These are phyloP conservation scores for Pharnaceum exiguum DNA, from an alignment of 148 eudicot species.

Conservation along the genomic window DNA sequence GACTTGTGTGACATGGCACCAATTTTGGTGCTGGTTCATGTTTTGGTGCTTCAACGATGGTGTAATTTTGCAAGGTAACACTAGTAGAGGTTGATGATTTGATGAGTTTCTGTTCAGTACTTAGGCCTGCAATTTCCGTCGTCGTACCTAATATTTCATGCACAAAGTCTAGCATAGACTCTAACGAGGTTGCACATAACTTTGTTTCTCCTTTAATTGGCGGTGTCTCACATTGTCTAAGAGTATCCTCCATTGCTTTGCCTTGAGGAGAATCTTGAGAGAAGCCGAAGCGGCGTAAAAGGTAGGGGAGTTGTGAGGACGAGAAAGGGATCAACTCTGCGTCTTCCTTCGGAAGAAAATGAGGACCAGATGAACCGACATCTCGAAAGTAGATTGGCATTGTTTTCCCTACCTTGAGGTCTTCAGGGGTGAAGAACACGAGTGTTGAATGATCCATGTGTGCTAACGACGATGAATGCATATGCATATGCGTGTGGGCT, in stretches of 20 bases:
- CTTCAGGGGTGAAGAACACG: constrained; percentile 42
- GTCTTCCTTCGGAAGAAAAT: constrained; percentile 36
- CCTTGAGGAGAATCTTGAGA: constrained; percentile 40
- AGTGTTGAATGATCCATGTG: constrained; percentile 36
- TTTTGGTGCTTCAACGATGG: constrained; percentile 23
- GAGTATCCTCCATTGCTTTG: constrained; percentile 46
- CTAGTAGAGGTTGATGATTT: neutral
- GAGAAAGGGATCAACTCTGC: constrained; percentile 48
- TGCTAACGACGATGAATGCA: constrained; percentile 22
- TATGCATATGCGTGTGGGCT: neutral
- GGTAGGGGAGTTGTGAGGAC: constrained; percentile 14
- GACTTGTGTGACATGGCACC: constrained; percentile 61
- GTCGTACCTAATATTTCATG: constrained; percentile 25
- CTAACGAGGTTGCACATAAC: constrained; percentile 50
- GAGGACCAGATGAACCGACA: constrained; percentile 23
- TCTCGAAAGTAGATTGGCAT: constrained; percentile 37
- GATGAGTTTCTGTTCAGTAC: constrained; percentile 19
- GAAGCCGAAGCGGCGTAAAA: constrained; percentile 33
- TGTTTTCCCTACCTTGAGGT: constrained; percentile 32
- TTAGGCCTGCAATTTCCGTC: constrained; percentile 19
- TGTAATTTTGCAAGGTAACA: constrained; percentile 24
- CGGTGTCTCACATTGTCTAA: constrained; percentile 33
- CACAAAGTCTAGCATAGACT: constrained; percentile 53
- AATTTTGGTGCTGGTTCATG: constrained; percentile 31
- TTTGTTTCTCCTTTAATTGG: constrained; percentile 53